A percentile compares a stretch with the other conserved stretches of the same genome.
Evolutionary conservation across 495 filamentous ascomycete species (phyloP).

Genomic region (Tuber calosporum): DNA sequence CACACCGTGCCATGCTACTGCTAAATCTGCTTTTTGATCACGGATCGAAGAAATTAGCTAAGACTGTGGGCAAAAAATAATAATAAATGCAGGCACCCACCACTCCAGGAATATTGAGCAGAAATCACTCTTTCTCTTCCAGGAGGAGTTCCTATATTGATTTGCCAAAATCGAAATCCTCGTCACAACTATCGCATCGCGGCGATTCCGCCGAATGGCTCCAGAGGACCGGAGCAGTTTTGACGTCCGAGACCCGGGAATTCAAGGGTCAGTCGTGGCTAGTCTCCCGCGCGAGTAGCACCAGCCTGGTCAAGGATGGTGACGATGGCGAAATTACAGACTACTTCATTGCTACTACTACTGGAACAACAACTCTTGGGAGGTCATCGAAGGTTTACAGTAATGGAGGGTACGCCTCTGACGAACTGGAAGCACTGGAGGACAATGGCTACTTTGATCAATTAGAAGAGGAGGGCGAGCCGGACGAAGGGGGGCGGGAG

Average conservation of each 20-base stretch:
- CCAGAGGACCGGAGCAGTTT: slow-evolving; percentile 61
- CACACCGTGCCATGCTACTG: neutral
- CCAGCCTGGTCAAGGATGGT: slow-evolving; percentile 54
- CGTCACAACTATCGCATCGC: slow-evolving; percentile 25
- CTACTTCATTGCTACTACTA: slow-evolving; percentile 14
- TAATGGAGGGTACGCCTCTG: slow-evolving; percentile 13
- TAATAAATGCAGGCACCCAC: slow-evolving; percentile 46
- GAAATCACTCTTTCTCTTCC: slow-evolving; percentile 43
- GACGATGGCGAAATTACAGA: slow-evolving; percentile 42
- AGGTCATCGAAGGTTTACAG: slow-evolving; percentile 22
- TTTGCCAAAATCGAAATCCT: slow-evolving; percentile 37
- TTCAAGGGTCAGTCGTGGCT: slow-evolving; percentile 77
- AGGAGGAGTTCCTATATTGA: slow-evolving; percentile 40
- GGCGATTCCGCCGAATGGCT: slow-evolving; percentile 63
- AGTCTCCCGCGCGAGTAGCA: slow-evolving; percentile 61
- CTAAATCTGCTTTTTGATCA: neutral
- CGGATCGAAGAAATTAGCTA: neutral
- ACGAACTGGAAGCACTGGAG: slow-evolving; percentile 36
- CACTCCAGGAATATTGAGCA: slow-evolving; percentile 52
- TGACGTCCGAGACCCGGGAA: slow-evolving; percentile 64
- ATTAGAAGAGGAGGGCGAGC: slow-evolving; percentile 31
- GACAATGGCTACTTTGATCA: slow-evolving; percentile 42
- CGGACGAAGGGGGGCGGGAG: slow-evolving; percentile 36
- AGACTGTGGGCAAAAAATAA: neutral
- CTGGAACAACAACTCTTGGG: slow-evolving; percentile 12